These are phyloP conservation scores for Cymbopogon flexuosus DNA, from an alignment of 202 grass and related monocot species.

Conservation along the genomic window DNA sequence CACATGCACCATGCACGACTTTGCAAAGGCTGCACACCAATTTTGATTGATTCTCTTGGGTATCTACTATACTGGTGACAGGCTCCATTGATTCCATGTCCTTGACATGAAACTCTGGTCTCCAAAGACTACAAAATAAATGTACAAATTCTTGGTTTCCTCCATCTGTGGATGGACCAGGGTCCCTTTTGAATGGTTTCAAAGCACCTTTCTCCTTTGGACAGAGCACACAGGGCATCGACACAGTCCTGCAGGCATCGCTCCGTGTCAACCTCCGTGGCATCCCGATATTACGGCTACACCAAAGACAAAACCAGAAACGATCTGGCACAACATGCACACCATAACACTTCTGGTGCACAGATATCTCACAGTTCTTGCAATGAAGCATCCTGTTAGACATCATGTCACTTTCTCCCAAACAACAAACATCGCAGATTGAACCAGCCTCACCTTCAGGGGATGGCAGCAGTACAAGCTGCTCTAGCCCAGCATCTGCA, in stretches of 20 bases:
- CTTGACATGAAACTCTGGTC: constrained; percentile 63
- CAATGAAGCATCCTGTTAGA: constrained; percentile 77
- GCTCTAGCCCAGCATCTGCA: constrained; percentile 73
- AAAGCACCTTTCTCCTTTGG: constrained; percentile 81
- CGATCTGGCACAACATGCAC: constrained; percentile 57
- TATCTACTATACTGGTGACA: constrained; percentile 44
- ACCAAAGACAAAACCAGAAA: constrained; percentile 67
- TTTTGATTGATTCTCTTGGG: constrained; percentile 56
- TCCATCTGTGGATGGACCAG: constrained; percentile 28
- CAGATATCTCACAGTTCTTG: constrained; percentile 56
- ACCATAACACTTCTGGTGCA: constrained; percentile 98
- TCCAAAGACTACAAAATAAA: constrained; percentile 97
- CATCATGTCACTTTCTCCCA: constrained; percentile 32
- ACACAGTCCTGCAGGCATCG: constrained; percentile 29
- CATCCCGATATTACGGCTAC: constrained; percentile 38
- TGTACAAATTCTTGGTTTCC: constrained; percentile 55
- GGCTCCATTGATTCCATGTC: constrained; percentile 72
- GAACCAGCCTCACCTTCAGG: constrained; percentile 34
- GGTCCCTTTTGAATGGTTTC: constrained; percentile 58
- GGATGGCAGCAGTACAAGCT: constrained; percentile 53
- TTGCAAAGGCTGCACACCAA: constrained; percentile 86
- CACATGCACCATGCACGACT: constrained; percentile 76
- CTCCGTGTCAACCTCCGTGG: constrained; percentile 39
- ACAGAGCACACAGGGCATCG: constrained; percentile 69
- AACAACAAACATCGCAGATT: constrained; percentile 70